These are phyloP conservation scores for Macrophomina phaseolina DNA, from an alignment of 2,329 filamentous ascomycete species.

Conservation along the genomic window DNA sequence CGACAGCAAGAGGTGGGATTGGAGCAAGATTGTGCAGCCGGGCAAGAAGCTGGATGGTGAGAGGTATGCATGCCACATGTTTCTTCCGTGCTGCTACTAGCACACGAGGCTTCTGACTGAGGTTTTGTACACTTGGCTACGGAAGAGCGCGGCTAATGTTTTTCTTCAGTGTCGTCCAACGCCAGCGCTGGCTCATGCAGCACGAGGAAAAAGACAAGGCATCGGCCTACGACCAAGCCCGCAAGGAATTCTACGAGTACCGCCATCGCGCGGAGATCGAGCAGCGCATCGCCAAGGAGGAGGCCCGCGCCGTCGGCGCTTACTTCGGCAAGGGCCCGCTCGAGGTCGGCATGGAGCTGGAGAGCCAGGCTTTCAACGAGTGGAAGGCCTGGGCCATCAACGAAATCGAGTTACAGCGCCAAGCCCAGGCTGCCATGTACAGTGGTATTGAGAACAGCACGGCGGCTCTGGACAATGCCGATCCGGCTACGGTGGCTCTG, in stretches of 20 bases:
- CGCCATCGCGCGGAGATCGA: slow-evolving; percentile 84
- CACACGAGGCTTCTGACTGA: not conserved
- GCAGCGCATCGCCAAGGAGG: slow-evolving; percentile 81
- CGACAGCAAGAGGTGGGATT: slow-evolving; percentile 77
- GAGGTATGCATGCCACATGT: slow-evolving; percentile 60
- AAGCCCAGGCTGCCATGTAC: slow-evolving; percentile 53
- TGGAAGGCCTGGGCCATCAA: slow-evolving; percentile 82
- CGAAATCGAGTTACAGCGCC: slow-evolving; percentile 56
- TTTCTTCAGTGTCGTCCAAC: slow-evolving; percentile 78
- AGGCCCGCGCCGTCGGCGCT: slow-evolving; percentile 82
- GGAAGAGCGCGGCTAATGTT: not conserved
- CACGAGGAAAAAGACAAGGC: slow-evolving; percentile 61
- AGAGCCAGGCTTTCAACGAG: slow-evolving; percentile 77
- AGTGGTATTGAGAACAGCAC: slow-evolving; percentile 44
- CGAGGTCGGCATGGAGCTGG: slow-evolving; percentile 80
- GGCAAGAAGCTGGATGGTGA: slow-evolving; percentile 82
- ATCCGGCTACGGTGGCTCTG: slow-evolving; percentile 35
- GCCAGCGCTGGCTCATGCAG: slow-evolving; percentile 82
- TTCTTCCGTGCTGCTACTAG: not conserved
- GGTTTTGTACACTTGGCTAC: slow-evolving; percentile 33
- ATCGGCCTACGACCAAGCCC: slow-evolving; percentile 82
- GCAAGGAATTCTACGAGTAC: slow-evolving; percentile 87
- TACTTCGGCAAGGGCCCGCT: slow-evolving; percentile 81
- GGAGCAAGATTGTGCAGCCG: slow-evolving; percentile 77
- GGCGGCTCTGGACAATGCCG: slow-evolving; percentile 31